phyloP scores from a whole-genome alignment of 345 rosid species.

The Gynandropsis gynandra region DNA sequence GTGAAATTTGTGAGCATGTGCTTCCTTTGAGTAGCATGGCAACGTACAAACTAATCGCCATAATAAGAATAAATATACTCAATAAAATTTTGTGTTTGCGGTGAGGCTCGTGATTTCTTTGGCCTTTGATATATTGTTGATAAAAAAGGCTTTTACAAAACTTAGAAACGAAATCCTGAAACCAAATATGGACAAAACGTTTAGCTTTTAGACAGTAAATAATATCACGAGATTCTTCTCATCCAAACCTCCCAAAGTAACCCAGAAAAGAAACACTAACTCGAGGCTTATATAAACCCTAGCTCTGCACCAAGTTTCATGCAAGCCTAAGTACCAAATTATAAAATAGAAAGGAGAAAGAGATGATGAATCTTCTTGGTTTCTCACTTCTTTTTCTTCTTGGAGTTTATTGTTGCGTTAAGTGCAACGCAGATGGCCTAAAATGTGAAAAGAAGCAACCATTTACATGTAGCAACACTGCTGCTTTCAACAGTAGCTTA shows the following conservation, averaged over 20 bases:
- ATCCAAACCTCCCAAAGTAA: slow-evolving; percentile 12
- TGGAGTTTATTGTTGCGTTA: slow-evolving; percentile 1
- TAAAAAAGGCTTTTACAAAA: too few relatives aligned
- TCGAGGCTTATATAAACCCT: slow-evolving; percentile 25
- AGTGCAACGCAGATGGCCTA: slow-evolving; percentile 9
- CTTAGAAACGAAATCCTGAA: too few relatives aligned
- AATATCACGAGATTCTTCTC: slow-evolving; percentile 17
- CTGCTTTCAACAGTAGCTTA: slow-evolving; percentile 5
- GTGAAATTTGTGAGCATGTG: too few relatives aligned
- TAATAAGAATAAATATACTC: too few relatives aligned
- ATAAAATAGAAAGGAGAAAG: background rate
- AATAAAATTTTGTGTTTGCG: too few relatives aligned
- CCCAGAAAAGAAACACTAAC: background rate
- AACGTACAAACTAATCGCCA: too few relatives aligned
- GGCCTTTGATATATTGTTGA: too few relatives aligned
- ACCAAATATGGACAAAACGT: too few relatives aligned
- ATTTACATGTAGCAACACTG: slow-evolving; percentile 15
- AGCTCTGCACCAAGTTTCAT: slow-evolving; percentile 5
- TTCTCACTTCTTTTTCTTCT: slow-evolving; percentile 10
- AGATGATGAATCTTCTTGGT: slow-evolving; percentile 15
- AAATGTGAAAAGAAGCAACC: slow-evolving; percentile 10
- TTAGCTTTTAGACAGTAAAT: background rate
- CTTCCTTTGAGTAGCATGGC: too few relatives aligned
- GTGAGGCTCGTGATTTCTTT: too few relatives aligned
- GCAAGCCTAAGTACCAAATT: slow-evolving; percentile 12